A percentile compares a stretch with the other conserved stretches of the same genome.
Evolutionary conservation across 2,329 filamentous ascomycete species (phyloP).

Genomic region (Exserohilum turcica): DNA sequence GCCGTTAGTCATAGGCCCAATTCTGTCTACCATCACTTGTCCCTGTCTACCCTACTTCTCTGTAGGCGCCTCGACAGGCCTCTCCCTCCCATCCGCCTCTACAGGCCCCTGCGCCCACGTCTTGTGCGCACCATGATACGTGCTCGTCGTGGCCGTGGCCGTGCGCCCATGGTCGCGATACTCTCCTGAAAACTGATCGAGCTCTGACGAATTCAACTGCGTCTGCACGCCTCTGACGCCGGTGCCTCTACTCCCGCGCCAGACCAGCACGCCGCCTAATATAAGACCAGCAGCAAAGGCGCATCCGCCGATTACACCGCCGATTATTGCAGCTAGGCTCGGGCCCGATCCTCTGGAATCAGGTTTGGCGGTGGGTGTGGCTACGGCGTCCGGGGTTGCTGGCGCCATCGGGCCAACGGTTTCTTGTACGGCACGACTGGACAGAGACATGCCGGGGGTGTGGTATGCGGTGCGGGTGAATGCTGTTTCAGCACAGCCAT

Average conservation of each 20-base stretch:
- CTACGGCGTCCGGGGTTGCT: not conserved
- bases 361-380: not conserved
- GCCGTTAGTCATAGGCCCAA: too few species aligned
- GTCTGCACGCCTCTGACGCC: not conserved
- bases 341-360: conserved; percentile 9
- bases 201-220: too few species aligned
- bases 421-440: not conserved
- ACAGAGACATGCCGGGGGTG: conserved; percentile 6
- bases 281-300: conserved; percentile 31
- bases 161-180: too few species aligned
- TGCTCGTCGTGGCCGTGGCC: too few species aligned
- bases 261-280: conserved; percentile 24
- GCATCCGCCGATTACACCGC: conserved; percentile 41
- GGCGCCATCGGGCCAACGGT: conserved; percentile 13
- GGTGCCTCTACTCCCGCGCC: conserved; percentile 18
- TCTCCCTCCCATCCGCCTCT: conserved; percentile 18
- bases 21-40: too few species aligned
- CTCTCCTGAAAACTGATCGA: too few species aligned
- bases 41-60: not conserved
- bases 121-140: conserved; percentile 6
- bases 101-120: conserved; percentile 13
- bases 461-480: conserved; percentile 29
- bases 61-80: conserved; percentile 15
- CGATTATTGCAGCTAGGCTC: conserved; percentile 38
- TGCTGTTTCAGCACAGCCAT: conserved; percentile 32